Percentiles rank a stretch among this genome's conserved stretches.
phyloP scores from a whole-genome alignment of 768 basidiomycete species.

The Hericium coralloides region DNA sequence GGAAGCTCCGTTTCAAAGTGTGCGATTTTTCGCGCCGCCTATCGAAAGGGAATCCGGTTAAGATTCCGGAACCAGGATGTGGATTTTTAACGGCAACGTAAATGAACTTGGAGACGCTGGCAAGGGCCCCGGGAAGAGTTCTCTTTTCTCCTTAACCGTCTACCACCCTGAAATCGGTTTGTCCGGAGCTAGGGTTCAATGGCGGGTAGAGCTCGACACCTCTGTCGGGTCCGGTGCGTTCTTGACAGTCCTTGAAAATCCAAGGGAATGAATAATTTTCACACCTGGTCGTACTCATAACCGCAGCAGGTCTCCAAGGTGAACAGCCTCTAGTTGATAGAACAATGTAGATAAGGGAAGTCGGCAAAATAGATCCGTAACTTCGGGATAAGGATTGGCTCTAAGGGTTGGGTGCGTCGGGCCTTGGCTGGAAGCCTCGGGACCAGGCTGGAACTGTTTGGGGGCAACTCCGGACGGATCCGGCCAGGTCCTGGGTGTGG shows the following conservation, averaged over 20 bases:
- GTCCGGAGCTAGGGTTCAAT: constrained; percentile 67
- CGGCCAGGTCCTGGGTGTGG: constrained; percentile 31
- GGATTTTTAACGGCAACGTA: constrained; percentile 62
- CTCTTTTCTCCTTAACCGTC: constrained; percentile 71
- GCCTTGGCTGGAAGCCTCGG: constrained; percentile 65
- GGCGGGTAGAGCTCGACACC: constrained; percentile 63
- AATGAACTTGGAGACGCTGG: constrained; percentile 53
- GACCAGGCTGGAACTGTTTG: constrained; percentile 63
- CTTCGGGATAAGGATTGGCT: constrained; percentile 75
- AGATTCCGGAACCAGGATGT: constrained; percentile 73
- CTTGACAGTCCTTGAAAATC: constrained; percentile 76
- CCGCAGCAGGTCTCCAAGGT: constrained; percentile 77
- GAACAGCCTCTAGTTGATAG: constrained; percentile 76
- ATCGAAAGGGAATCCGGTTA: constrained; percentile 70
- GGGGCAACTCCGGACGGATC: constrained; percentile 42
- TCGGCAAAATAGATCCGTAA: constrained; percentile 76
- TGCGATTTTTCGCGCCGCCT: not conserved
- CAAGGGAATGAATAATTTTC: constrained; percentile 65
- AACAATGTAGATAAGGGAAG: constrained; percentile 78
- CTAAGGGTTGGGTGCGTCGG: constrained; percentile 74
- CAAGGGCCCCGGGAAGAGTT: constrained; percentile 70
- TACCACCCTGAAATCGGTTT: constrained; percentile 67
- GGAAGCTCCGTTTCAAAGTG: constrained; percentile 1
- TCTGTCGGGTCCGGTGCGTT: constrained; percentile 67
- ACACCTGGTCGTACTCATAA: constrained; percentile 69